Base-by-base conservation (phyloP, 352 stramenopile genomes). In the Albugo candida region DNA sequence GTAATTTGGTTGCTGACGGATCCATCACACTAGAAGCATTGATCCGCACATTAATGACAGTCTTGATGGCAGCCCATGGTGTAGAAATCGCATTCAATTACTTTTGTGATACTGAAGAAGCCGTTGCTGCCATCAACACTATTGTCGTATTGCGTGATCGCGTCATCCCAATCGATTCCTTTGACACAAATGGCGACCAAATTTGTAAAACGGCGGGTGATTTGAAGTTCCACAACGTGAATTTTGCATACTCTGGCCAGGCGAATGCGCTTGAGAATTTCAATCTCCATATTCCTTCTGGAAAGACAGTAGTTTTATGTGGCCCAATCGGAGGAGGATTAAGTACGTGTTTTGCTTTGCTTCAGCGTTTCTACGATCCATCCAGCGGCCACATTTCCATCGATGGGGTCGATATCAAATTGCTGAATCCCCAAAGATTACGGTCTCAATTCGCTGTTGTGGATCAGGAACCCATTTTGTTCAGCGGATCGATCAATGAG, bases 251-350 rank as follows among this genome's bases (percentile, higher is more conserved):
- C 58, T 76, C 80, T 13, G 69, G 64, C 0, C 42, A 81, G 1
- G 61, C 74, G 8, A 61, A 56, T 10, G 72, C 96, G 36, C 72
- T 97, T 13, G 68, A 76, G n/a, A 56, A 70, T 44, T 75, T 95
- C 49, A 85, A 80, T 50, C 56, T 97, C 2, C 67, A 64, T 3
- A 75, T 92, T 35, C 64, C 80, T 41, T 42, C 69, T n/a, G 76
- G 76, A 0, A 58, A 77, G 37, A 83, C 69, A 0, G 70, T 82
- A 0, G 73, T 69, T 1, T 69, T 85, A 43, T 72, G 69, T 37
- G 64, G 64, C 14, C 41, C 51, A 12, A 56, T 45, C 18, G 64
- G 64, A 36, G 53, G 51, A 41, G 64, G 64, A 47, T 62, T 62
- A 49, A 59, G 49, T 24, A 64, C 58, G 35, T 41, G 42, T 48